A percentile compares a stretch with the other conserved stretches of the same genome.
These are phyloP conservation scores for Globisporangium perplexum DNA, from an alignment of 352 stramenopile genomes.

Conservation along the genomic window DNA sequence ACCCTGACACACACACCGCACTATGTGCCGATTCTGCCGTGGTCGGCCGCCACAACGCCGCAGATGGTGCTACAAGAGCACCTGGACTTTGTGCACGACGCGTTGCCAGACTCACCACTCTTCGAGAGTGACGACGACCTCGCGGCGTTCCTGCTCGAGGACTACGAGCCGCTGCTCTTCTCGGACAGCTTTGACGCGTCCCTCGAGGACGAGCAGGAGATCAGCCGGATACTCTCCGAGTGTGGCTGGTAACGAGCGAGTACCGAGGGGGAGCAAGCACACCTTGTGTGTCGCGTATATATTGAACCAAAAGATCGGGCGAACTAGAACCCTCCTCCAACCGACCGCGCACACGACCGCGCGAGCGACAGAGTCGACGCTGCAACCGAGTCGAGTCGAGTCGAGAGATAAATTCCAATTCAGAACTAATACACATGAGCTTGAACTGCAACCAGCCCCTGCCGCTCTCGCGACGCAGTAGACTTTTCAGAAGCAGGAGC, in stretches of 20 bases:
- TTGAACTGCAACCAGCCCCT: too few species aligned
- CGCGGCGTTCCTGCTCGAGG: slow-evolving; percentile 15
- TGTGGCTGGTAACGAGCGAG: slow-evolving; percentile 11
- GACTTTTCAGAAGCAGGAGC: too few species aligned
- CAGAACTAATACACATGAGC: neutral
- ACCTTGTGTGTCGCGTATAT: neutral
- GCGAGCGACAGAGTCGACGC: neutral
- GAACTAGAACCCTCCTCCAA: neutral
- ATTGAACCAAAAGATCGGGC: neutral
- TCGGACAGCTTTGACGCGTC: slow-evolving; percentile 7
- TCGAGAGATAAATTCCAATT: neutral
- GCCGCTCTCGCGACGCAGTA: too few species aligned
- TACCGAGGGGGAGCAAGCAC: neutral
- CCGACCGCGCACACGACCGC: neutral
- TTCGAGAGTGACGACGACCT: slow-evolving; percentile 14
- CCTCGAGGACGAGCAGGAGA: slow-evolving; percentile 16
- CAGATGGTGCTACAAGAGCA: slow-evolving; percentile 16
- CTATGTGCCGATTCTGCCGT: slow-evolving; percentile 11
- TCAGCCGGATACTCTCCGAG: slow-evolving; percentile 17
- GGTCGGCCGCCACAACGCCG: slow-evolving; percentile 11
- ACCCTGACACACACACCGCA: slow-evolving; percentile 1
- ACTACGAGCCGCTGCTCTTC: slow-evolving; percentile 18
- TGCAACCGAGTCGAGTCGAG: neutral
- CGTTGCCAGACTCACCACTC: slow-evolving; percentile 5
- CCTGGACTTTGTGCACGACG: slow-evolving; percentile 10